Conservation (phyloP, 306 rosid genomes). For the Fragaria iinumae region DNA sequence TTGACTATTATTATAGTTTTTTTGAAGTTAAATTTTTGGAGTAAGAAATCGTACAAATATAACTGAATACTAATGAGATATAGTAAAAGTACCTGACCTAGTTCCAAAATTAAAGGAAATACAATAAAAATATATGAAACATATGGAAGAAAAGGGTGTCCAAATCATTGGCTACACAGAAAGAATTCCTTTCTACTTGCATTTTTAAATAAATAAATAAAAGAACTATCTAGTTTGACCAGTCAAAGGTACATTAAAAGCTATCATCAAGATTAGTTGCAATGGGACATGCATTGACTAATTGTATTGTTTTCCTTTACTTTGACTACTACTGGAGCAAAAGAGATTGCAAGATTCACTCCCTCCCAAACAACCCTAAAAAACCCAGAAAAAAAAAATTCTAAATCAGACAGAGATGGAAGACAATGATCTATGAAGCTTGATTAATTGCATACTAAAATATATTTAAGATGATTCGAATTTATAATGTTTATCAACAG, state of each 20-base stretch:
- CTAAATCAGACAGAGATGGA: neutral
- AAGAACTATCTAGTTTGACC: constrained; percentile 45
- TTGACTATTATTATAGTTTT: no score
- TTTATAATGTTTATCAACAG: constrained; percentile 92
- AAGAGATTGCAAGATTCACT: neutral
- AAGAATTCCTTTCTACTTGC: neutral
- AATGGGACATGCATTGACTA: constrained; percentile 52
- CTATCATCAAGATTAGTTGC: constrained; percentile 34
- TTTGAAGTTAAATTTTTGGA: no score
- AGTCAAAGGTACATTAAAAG: constrained; percentile 62
- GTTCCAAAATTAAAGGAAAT: neutral
- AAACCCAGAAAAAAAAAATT: neutral
- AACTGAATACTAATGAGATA: neutral
- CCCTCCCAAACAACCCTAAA: neutral
- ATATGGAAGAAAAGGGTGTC: neutral
- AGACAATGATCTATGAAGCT: no score
- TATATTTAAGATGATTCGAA: constrained; percentile 56
- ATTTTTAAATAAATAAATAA: neutral
- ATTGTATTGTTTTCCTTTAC: constrained; percentile 28
- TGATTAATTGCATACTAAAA: neutral
- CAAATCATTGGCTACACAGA: neutral
- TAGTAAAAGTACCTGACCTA: neutral
- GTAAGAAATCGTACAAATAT: no score
- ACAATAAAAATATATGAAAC: neutral
- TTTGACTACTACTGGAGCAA: constrained; percentile 35